Percentiles rank a stretch among this genome's conserved stretches.
Evolutionary conservation across 2,329 filamentous ascomycete species (phyloP).

Genomic region (Aspergillus thermomutatus): DNA sequence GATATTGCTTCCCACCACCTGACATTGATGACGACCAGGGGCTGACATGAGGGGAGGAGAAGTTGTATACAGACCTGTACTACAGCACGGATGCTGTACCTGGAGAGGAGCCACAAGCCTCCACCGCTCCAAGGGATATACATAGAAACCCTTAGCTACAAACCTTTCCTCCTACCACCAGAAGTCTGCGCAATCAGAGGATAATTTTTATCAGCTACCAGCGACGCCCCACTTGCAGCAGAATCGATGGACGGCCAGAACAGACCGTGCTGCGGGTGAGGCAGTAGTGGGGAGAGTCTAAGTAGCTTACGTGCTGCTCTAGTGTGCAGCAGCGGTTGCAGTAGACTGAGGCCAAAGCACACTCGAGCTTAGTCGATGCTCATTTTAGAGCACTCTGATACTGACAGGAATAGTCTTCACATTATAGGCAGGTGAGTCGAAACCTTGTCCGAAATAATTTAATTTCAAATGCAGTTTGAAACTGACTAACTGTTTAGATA

Average conservation of each 20-base stretch:
- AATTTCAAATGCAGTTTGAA: background rate
- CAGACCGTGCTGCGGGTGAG: constrained; percentile 8
- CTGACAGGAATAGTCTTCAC: background rate
- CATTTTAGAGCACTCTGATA: constrained; percentile 1
- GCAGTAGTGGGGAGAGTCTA: constrained; percentile 7
- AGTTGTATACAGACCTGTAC: background rate
- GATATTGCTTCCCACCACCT: background rate
- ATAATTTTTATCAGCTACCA: background rate
- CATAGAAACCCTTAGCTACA: background rate
- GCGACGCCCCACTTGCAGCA: constrained; percentile 1
- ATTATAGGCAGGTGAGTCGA: background rate
- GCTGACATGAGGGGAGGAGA: background rate
- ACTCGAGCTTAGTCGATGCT: constrained; percentile 2
- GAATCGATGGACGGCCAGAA: constrained; percentile 4
- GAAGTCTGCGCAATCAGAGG: background rate
- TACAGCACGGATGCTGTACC: background rate
- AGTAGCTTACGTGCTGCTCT: constrained; percentile 8
- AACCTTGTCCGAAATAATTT: background rate
- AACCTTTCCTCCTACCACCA: background rate
- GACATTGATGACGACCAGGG: background rate
- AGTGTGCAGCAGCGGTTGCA: constrained; percentile 7
- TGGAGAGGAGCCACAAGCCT: background rate
- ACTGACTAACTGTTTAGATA: background rate
- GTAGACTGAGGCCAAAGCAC: constrained; percentile 10
- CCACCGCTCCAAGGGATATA: background rate